These are phyloP conservation scores for Somion occarium DNA, from an alignment of 1,284 basidiomycete genomes.

Conservation along the genomic window DNA sequence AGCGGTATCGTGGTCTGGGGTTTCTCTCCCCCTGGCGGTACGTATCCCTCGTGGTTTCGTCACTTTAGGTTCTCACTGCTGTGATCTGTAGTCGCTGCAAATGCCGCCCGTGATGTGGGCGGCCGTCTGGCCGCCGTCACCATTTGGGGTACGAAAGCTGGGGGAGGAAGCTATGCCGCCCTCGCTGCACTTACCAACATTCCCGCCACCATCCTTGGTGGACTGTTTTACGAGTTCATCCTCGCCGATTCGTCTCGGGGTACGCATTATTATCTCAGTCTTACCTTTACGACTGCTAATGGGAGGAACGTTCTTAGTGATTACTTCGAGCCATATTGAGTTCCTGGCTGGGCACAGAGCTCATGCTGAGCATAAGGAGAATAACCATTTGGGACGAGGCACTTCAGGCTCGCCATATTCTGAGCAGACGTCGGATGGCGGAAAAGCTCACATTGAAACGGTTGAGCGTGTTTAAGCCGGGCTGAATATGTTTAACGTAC, in stretches of 20 bases:
- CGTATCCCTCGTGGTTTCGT: too few relatives aligned
- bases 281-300: not conserved
- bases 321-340: slow-evolving; percentile 20
- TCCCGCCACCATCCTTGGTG: slow-evolving; percentile 51
- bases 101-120: slow-evolving; percentile 65
- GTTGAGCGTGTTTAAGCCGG: slow-evolving; percentile 1
- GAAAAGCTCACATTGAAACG: slow-evolving; percentile 2
- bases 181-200: slow-evolving; percentile 65
- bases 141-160: slow-evolving; percentile 51
- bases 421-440: slow-evolving; percentile 1
- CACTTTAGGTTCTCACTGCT: not conserved
- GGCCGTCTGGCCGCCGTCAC: slow-evolving; percentile 52
- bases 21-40: slow-evolving; percentile 13
- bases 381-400: not conserved
- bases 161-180: slow-evolving; percentile 56
- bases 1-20: slow-evolving; percentile 54
- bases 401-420: not conserved
- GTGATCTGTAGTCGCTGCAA: slow-evolving; percentile 39
- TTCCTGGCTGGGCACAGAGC: slow-evolving; percentile 20
- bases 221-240: slow-evolving; percentile 49
- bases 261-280: slow-evolving; percentile 11
- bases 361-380: slow-evolving; percentile 22
- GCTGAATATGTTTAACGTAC: too few relatives aligned
- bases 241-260: slow-evolving; percentile 52
- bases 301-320: slow-evolving; percentile 13